A percentile compares a stretch with the other conserved stretches of the same genome.
Evolutionary conservation across 164 flowering plant species (phyloP).

Genomic region (Saururus chinensis): DNA sequence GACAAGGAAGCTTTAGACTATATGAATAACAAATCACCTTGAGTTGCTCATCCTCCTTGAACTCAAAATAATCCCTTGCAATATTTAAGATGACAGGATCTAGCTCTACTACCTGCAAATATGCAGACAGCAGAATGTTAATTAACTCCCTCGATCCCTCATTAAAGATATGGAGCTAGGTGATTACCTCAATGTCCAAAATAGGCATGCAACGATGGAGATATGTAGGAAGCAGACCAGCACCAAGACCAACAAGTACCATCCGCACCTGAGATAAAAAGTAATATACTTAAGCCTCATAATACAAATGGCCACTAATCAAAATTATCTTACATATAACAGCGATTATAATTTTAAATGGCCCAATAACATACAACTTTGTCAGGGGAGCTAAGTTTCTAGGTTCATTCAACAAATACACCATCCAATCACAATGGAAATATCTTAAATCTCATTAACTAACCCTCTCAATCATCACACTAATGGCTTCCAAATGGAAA

Average conservation of each 20-base stretch:
- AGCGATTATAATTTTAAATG: no score
- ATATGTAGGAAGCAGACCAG: slow-evolving; percentile 94
- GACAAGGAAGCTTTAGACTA: not conserved
- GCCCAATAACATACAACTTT: not conserved
- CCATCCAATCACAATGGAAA: no score
- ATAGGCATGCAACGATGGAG: slow-evolving; percentile 54
- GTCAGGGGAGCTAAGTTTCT: not conserved
- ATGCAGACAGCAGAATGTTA: not conserved
- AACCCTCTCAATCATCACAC: not conserved
- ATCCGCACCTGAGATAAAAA: slow-evolving; percentile 38
- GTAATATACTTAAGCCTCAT: not conserved
- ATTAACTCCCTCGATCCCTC: not conserved
- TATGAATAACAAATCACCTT: slow-evolving; percentile 37
- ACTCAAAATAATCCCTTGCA: slow-evolving; percentile 64
- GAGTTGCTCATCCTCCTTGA: slow-evolving; percentile 49
- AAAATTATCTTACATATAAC: no score
- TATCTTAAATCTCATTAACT: not conserved
- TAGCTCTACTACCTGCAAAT: slow-evolving; percentile 73
- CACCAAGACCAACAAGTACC: slow-evolving; percentile 87
- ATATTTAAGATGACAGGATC: slow-evolving; percentile 57
- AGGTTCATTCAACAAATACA: not conserved
- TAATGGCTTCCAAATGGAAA: not conserved
- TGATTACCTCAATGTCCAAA: slow-evolving; percentile 53
- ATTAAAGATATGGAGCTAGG: not conserved
- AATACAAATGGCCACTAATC: not conserved